Base-by-base conservation (phyloP, 176 grass and related monocot species). In the Avena insularis region DNA sequence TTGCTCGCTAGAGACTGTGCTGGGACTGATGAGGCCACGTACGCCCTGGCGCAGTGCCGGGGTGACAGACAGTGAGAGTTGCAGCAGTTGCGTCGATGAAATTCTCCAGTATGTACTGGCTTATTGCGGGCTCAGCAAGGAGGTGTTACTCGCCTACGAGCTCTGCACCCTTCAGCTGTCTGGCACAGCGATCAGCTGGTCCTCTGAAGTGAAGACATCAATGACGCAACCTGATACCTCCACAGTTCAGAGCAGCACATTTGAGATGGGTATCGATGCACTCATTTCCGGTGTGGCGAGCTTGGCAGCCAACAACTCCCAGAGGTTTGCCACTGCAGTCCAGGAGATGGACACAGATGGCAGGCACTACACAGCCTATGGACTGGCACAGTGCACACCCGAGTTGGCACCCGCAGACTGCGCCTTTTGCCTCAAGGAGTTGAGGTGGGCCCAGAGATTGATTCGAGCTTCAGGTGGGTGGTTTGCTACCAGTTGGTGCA, bases 401-500 rank as follows among this genome's bases (percentile, higher is more conserved):
- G 67, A 71, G 8, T 5, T 71, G 67, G 20, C 17, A 0, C 0
- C 67, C 0, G 67, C 3, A 71, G 1, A 10, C 3, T 71, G 35
- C 20, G 35, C 3, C 0, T 0, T 0, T 3, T 70, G 66, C 40
- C 66, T 70, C 0, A 0, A 43, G 1, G 8, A 19, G 0, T 5
- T 70, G 66, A 11, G 16, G 0, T 19, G 33, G 38, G 0, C 6
- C 66, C 50, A 51, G 11, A 14, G 2, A 14, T 51, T 14, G 50
- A 13, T 2, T 51, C 50, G 12, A 51, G 2, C 2, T 51, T 69
- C 66, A 19, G 66, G 66, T 1, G 7, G 4, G 7, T 19, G 66
- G 15, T 69, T 2, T 4, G 0, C 33, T 3, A 9, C 16, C 0
- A 17, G 8, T 0, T 70, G 14, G 35, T 70, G 66, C 0, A 70